A percentile compares a stretch with the other conserved stretches of the same genome.
Conservation (phyloP, 148 eudicot species). For the Rhododendron vialii region DNA sequence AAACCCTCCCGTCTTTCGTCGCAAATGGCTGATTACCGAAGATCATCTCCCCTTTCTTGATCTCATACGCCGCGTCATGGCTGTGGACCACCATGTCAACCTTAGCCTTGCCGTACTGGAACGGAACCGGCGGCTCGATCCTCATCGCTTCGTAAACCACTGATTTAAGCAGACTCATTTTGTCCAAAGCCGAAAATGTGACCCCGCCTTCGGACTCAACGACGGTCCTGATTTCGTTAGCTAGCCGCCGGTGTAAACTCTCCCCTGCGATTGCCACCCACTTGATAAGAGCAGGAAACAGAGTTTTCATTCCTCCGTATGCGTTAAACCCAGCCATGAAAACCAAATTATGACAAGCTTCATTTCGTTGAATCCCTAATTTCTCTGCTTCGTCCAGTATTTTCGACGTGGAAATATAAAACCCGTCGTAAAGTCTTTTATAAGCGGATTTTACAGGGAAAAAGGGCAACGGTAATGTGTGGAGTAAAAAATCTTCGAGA, state of each 20-base stretch:
- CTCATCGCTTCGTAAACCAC: slow-evolving; percentile 49
- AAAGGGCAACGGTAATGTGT: slow-evolving; percentile 38
- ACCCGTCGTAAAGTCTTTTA: slow-evolving; percentile 37
- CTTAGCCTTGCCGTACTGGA: slow-evolving; percentile 52
- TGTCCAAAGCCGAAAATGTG: slow-evolving; percentile 31
- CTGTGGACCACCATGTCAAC: slow-evolving; percentile 38
- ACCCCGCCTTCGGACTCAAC: slow-evolving; percentile 42
- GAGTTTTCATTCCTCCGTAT: slow-evolving; percentile 49
- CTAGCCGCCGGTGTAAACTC: slow-evolving; percentile 38
- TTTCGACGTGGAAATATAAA: slow-evolving; percentile 22
- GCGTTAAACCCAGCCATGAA: slow-evolving; percentile 62
- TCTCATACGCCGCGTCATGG: slow-evolving; percentile 41
- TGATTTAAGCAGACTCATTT: slow-evolving; percentile 52
- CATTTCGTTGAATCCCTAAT: slow-evolving; percentile 34
- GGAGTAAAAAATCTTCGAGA: slow-evolving; percentile 47
- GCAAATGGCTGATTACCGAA: slow-evolving; percentile 61
- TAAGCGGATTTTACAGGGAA: slow-evolving; percentile 41
- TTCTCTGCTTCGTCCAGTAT: slow-evolving; percentile 48
- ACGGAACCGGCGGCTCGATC: slow-evolving; percentile 53
- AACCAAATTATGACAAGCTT: slow-evolving; percentile 67
- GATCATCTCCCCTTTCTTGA: slow-evolving; percentile 58
- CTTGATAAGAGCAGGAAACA: slow-evolving; percentile 48
- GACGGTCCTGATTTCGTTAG: slow-evolving; percentile 42
- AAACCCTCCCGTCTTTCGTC: slow-evolving; percentile 47
- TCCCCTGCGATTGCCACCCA: slow-evolving; percentile 53